Conservation (phyloP, 192 early-diverging fungal species). For the Oehlia diaphana region DNA sequence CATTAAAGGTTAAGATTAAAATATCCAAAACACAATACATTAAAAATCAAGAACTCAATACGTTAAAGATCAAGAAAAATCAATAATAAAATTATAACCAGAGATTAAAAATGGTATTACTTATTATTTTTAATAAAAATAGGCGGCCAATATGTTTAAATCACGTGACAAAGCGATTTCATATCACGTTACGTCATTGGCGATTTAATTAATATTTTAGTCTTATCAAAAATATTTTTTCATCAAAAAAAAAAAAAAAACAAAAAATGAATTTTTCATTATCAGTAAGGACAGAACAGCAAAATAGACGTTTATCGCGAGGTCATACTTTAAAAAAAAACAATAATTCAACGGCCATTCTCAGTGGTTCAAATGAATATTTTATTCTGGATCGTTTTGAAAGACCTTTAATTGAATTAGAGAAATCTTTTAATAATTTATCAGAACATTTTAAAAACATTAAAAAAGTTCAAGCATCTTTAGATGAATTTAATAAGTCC, state of each 20-base stretch:
- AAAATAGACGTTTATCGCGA: constrained; percentile 1
- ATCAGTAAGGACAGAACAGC: neutral
- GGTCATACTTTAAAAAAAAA: neutral
- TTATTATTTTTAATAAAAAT: too few relatives aligned
- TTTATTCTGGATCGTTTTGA: constrained; percentile 14
- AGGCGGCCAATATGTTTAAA: too few relatives aligned
- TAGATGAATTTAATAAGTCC: constrained; percentile 17
- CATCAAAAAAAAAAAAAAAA: neutral
- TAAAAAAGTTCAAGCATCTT: constrained; percentile 15
- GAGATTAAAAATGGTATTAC: too few relatives aligned
- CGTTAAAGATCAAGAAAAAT: too few relatives aligned
- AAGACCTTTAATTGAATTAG: neutral
- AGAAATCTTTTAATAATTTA: constrained; percentile 6
- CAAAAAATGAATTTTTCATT: constrained; percentile 9
- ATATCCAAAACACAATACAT: too few relatives aligned
- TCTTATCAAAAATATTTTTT: too few relatives aligned
- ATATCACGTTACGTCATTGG: too few relatives aligned
- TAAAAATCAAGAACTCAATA: too few relatives aligned
- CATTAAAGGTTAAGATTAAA: too few relatives aligned
- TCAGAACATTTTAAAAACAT: constrained; percentile 4
- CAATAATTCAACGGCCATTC: neutral
- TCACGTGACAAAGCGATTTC: too few relatives aligned
- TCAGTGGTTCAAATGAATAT: neutral
- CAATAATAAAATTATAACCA: too few relatives aligned
- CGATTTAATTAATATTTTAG: too few relatives aligned